A percentile compares a stretch with the other conserved stretches of the same genome.
These are phyloP conservation scores for Apiotrichum siamense DNA, from an alignment of 1,284 basidiomycete species.

Conservation along the genomic window DNA sequence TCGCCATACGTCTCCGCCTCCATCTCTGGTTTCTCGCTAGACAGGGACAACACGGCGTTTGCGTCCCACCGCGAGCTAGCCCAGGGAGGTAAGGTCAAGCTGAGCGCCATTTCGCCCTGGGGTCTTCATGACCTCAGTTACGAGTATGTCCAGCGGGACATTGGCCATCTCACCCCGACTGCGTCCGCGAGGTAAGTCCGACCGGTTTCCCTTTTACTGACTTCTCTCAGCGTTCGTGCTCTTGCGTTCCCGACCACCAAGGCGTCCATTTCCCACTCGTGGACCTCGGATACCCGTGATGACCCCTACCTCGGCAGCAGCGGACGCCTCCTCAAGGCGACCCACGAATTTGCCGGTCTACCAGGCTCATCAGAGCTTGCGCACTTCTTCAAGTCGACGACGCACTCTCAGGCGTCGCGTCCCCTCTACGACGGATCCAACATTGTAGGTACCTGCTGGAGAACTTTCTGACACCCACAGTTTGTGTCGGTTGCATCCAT, in stretches of 20 bases:
- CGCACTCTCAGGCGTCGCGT: slow-evolving; percentile 62
- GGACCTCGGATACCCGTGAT: slow-evolving; percentile 71
- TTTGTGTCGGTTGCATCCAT: slow-evolving; percentile 44
- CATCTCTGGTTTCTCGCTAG: slow-evolving; percentile 45
- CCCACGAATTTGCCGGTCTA: slow-evolving; percentile 71
- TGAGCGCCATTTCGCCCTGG: slow-evolving; percentile 48
- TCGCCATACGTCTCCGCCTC: slow-evolving; percentile 43
- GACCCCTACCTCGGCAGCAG: slow-evolving; percentile 60
- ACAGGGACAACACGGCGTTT: slow-evolving; percentile 50
- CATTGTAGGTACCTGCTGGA: slow-evolving; percentile 35
- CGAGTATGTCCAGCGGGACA: slow-evolving; percentile 69
- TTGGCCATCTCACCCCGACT: slow-evolving; percentile 61
- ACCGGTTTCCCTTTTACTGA: slow-evolving; percentile 8
- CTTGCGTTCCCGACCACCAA: slow-evolving; percentile 74
- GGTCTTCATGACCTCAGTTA: slow-evolving; percentile 71
- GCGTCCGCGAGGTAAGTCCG: slow-evolving; percentile 69
- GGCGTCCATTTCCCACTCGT: slow-evolving; percentile 75
- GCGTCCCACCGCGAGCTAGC: slow-evolving; percentile 48
- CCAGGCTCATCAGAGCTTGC: slow-evolving; percentile 57
- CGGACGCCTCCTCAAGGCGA: slow-evolving; percentile 60
- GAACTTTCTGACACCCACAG: slow-evolving; percentile 11
- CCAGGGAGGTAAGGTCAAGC: slow-evolving; percentile 44
- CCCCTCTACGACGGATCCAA: slow-evolving; percentile 49
- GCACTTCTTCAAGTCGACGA: slow-evolving; percentile 66
- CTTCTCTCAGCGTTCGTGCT: slow-evolving; percentile 67